Evolutionary conservation across 1,284 basidiomycete genomes (phyloP).

Genomic region (Gymnopus androsaceus): DNA sequence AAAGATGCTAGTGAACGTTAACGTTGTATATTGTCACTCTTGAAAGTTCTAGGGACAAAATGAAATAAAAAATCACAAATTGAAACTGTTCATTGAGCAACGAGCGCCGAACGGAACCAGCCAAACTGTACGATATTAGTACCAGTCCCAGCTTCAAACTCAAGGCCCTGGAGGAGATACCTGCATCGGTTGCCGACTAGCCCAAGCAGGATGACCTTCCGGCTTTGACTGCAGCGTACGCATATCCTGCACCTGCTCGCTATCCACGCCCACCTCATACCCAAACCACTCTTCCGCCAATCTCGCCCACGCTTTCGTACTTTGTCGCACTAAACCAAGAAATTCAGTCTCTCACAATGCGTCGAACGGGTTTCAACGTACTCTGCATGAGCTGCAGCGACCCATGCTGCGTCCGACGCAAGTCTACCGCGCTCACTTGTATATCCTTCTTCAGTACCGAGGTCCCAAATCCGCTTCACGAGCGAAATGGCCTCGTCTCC

Average conservation of each 20-base stretch:
- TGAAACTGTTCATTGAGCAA: too few species aligned
- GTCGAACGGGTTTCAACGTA: conserved; percentile 32
- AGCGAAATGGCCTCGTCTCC: conserved; percentile 50
- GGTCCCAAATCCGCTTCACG: conserved; percentile 52
- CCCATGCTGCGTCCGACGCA: conserved; percentile 58
- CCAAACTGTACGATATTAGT: neutral
- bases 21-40: too few species aligned
- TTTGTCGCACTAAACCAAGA: conserved; percentile 36
- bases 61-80: too few species aligned
- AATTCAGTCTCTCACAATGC: neutral
- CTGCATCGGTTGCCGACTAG: conserved; percentile 31
- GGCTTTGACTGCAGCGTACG: conserved; percentile 37
- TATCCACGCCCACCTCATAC: conserved; percentile 57
- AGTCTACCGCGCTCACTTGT: conserved; percentile 62
- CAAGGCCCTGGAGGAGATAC: neutral
- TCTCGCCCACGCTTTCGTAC: conserved; percentile 49
- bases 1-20: too few species aligned
- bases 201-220: conserved; percentile 48
- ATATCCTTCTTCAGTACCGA: conserved; percentile 62
- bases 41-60: too few species aligned
- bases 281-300: conserved; percentile 54
- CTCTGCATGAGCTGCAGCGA: conserved; percentile 64
- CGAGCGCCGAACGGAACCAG: too few species aligned
- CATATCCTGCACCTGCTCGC: conserved; percentile 45
- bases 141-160: neutral